Percentiles rank a stretch among this genome's conserved stretches.
These are phyloP conservation scores for Cyamopsis tetragonoloba DNA, from an alignment of 306 rosid species.

Conservation along the genomic window DNA sequence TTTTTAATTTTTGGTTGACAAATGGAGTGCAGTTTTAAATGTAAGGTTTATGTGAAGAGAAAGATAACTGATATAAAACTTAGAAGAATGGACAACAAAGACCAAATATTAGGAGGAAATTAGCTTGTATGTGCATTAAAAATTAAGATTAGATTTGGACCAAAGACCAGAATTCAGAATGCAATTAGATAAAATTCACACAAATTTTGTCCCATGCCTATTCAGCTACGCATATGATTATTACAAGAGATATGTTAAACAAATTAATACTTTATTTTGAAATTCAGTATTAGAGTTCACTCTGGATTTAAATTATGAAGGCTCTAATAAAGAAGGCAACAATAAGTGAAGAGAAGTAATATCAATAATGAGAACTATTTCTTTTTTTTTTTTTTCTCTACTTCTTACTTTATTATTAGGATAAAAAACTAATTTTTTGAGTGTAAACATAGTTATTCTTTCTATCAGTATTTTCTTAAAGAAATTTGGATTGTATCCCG, in stretches of 20 bases:
- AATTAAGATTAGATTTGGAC: neutral
- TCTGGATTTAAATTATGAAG: neutral
- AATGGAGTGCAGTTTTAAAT: neutral
- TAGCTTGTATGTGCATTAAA: neutral
- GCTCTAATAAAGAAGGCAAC: neutral
- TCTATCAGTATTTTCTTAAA: too few relatives aligned
- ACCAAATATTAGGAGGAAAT: neutral
- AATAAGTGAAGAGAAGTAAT: neutral
- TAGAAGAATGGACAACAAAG: neutral
- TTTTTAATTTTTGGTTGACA: neutral
- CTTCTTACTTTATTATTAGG: too few relatives aligned
- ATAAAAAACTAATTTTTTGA: too few relatives aligned
- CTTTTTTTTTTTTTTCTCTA: too few relatives aligned
- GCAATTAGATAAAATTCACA: neutral
- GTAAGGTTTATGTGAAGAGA: neutral
- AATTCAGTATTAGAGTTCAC: slow-evolving; percentile 20
- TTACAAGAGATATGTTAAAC: slow-evolving; percentile 19
- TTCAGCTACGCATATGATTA: neutral
- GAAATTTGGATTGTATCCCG: too few relatives aligned
- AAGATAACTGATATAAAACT: neutral
- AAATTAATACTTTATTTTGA: neutral
- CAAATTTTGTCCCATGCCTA: neutral
- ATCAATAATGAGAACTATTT: neutral
- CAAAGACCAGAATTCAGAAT: neutral
- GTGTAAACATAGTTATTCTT: too few relatives aligned